Evolutionary conservation across 352 stramenopile species (phyloP), one percentile per base, ranked within the genome.

Genomic region (Detonula confervacea): DNA sequence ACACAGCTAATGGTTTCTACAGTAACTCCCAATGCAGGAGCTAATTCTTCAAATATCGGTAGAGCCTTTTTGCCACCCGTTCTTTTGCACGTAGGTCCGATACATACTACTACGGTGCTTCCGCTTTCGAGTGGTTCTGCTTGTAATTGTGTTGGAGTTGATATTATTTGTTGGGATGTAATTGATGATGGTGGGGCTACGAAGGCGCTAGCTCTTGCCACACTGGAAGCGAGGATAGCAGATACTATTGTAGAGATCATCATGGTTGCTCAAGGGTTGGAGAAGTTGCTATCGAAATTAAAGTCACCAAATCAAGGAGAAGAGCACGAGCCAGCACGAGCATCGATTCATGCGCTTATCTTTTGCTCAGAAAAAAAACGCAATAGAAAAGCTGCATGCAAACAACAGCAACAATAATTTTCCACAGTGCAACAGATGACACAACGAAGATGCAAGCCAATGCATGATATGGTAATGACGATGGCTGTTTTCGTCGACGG

Each of bases 1-100:
- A 90, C 84, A 66, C 84, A 90, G 35, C 67, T 87, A 8, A 88
- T 72, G 22, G 84, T 82, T 73, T 90, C 84, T 27, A 90, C 68
- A 24, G 44, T 84, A 0, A 90, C 59, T 22, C 76, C 68, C 39
- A 70, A 49, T 54, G 46, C 59, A 6, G 70, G 44, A 1, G 71
- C 83, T 11, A 87, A 47, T 76, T 88, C 71, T 68, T 85, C 20
- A 56, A 87, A 83, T 51, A 84, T 80, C 3, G 56, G 66, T 12
- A 90, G 33, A 9, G 51, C 66, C 37, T 83, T 88, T 52, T 83
- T 87, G 18, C 73, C 54, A 7, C 84, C 84, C n/a, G 49, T 83
- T 67, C 56, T 69, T 42, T 46, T 46, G 66, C 84, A 90, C 3
- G 84, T 87, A 6, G 84, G 84, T 42, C 84, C 84, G 3, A 65